These are phyloP conservation scores for Cicer cuneatum DNA, from an alignment of 306 rosid species.

Conservation along the genomic window DNA sequence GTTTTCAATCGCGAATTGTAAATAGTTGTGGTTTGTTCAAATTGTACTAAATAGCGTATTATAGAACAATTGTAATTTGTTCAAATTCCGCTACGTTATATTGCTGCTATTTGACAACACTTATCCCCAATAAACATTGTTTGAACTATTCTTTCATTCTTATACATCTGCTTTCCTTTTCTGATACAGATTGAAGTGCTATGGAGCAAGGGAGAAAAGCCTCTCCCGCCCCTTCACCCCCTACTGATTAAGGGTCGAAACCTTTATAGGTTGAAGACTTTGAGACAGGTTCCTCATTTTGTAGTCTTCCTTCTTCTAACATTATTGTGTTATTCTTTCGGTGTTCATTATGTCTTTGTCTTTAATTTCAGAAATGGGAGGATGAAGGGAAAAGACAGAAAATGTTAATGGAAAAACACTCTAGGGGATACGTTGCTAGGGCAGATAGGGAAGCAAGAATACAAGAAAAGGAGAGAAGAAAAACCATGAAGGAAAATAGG, in stretches of 20 bases:
- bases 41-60: too few species aligned
- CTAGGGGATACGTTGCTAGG: slow-evolving; percentile 77
- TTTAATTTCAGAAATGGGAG: slow-evolving; percentile 69
- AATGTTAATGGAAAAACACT: slow-evolving; percentile 77
- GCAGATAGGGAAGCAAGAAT: slow-evolving; percentile 70
- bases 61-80: too few species aligned
- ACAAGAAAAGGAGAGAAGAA: slow-evolving; percentile 62
- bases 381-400: slow-evolving; percentile 72
- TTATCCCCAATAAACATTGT: slow-evolving; percentile 7
- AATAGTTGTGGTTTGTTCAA: too few species aligned
- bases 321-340: slow-evolving; percentile 26
- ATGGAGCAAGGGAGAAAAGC: slow-evolving; percentile 94
- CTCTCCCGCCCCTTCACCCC: slow-evolving; percentile 83
- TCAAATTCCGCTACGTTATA: too few species aligned
- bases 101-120: too few species aligned
- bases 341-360: slow-evolving; percentile 11
- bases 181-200: slow-evolving; percentile 80
- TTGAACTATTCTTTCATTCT: slow-evolving; percentile 21
- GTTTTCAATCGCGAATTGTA: too few species aligned
- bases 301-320: slow-evolving; percentile 34
- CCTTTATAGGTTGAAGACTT: slow-evolving; percentile 80
- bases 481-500: slow-evolving; percentile 56
- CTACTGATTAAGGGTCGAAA: slow-evolving; percentile 89
- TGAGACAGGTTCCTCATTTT: slow-evolving; percentile 75
- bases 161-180: slow-evolving; percentile 16